These are phyloP conservation scores for Rhodotorula paludigena DNA, from an alignment of 768 basidiomycete species.

Conservation along the genomic window DNA sequence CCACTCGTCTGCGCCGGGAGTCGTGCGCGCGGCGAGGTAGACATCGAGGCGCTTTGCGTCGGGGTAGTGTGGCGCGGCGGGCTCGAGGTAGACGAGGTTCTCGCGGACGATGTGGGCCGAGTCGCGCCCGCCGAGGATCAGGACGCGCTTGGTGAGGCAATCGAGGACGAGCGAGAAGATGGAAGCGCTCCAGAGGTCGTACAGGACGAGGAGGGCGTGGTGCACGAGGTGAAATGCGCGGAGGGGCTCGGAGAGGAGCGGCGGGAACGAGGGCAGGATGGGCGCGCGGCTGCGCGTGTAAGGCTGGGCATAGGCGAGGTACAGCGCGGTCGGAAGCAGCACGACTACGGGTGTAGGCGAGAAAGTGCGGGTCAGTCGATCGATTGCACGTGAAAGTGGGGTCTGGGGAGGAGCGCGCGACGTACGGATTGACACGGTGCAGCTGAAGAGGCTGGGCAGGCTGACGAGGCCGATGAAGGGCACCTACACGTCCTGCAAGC, in stretches of 20 bases:
- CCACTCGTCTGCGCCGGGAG: too few species aligned
- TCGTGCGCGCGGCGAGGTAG: not conserved
- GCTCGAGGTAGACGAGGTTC: constrained; percentile 17
- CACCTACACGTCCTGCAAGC: not conserved
- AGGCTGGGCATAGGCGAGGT: not conserved
- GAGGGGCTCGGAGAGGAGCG: constrained; percentile 4
- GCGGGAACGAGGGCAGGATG: constrained; percentile 2
- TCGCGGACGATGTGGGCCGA: not conserved
- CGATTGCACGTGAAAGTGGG: too few species aligned
- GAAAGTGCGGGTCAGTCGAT: too few species aligned
- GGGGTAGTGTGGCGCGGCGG: not conserved
- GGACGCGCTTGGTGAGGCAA: constrained; percentile 4
- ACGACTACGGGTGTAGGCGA: constrained; percentile 14
- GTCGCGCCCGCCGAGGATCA: constrained; percentile 13
- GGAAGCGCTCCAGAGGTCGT: not conserved
- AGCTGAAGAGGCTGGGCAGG: constrained; percentile 6
- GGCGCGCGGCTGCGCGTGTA: not conserved
- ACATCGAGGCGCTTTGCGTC: not conserved
- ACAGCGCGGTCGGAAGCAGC: constrained; percentile 1
- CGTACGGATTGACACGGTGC: constrained; percentile 13
- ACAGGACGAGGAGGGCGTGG: not conserved
- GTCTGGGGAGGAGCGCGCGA: not conserved
- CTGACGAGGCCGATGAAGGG: constrained; percentile 10
- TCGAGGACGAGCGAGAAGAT: constrained; percentile 9
- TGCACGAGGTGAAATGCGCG: not conserved